These are phyloP conservation scores for Pseudogymnoascus sp. DNA, from an alignment of 2,329 filamentous ascomycete genomes.

Conservation along the genomic window DNA sequence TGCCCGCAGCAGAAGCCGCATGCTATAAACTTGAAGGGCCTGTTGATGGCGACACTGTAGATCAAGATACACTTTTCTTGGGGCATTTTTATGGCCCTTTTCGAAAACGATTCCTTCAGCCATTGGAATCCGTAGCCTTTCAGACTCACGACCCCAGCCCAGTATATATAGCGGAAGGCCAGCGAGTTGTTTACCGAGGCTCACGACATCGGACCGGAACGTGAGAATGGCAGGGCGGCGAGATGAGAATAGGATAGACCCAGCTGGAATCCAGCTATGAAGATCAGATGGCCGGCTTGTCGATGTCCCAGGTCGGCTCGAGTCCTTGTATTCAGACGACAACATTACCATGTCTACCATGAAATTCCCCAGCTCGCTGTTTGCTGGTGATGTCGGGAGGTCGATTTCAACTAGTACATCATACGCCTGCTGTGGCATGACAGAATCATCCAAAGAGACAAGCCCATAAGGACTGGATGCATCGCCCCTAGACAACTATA, in stretches of 20 bases:
- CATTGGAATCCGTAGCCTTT: slow-evolving; percentile 58
- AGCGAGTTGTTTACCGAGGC: slow-evolving; percentile 49
- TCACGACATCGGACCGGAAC: slow-evolving; percentile 64
- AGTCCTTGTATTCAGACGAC: slow-evolving; percentile 33
- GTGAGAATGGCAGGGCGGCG: slow-evolving; percentile 71
- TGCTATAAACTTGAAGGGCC: slow-evolving; percentile 68
- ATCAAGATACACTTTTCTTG: slow-evolving; percentile 42
- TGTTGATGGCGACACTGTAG: slow-evolving; percentile 34
- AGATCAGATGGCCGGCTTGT: slow-evolving; percentile 19
- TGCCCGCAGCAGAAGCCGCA: slow-evolving; percentile 61
- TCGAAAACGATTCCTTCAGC: slow-evolving; percentile 65
- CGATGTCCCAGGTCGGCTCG: slow-evolving; percentile 14
- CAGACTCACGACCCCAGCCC: slow-evolving; percentile 55
- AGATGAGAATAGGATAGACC: slow-evolving; percentile 49
- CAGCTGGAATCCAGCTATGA: slow-evolving; percentile 20
- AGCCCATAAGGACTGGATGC: slow-evolving; percentile 29
- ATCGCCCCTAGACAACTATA: slow-evolving; percentile 28
- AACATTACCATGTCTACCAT: slow-evolving; percentile 78
- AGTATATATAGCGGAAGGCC: slow-evolving; percentile 63
- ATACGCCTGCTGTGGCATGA: slow-evolving; percentile 71
- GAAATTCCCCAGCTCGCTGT: slow-evolving; percentile 78
- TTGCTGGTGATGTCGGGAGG: slow-evolving; percentile 69
- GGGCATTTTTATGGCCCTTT: slow-evolving; percentile 32
- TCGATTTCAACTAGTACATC: slow-evolving; percentile 69
- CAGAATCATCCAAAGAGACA: slow-evolving; percentile 31